Evolutionary conservation across 148 eudicot genomes (phyloP).

Genomic region (Camellia granthamiana): DNA sequence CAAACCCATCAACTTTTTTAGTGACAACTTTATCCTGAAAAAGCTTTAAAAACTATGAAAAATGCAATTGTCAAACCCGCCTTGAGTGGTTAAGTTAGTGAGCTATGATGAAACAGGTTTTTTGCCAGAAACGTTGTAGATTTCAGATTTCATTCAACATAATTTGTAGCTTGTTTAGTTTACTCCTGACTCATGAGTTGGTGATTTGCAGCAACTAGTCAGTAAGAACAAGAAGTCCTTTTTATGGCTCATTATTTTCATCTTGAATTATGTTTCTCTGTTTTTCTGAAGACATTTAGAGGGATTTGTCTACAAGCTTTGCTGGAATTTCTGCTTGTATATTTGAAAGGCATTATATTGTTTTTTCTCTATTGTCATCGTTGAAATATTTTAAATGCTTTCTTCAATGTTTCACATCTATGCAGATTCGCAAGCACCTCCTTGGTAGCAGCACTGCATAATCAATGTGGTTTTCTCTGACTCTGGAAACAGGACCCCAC

Average conservation of each 20-base stretch:
- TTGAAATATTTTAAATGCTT: neutral
- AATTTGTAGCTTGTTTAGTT: too few relatives aligned
- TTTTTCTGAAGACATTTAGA: neutral
- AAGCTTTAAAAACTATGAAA: too few relatives aligned
- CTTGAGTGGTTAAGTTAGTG: too few relatives aligned
- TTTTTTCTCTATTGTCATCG: neutral
- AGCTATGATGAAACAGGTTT: too few relatives aligned
- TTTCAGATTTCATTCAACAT: too few relatives aligned
- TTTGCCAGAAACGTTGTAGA: too few relatives aligned
- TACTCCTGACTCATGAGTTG: too few relatives aligned
- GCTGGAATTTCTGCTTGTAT: neutral
- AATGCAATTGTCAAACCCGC: too few relatives aligned
- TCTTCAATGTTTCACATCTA: neutral
- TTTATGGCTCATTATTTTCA: neutral
- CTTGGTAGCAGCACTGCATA: constrained; percentile 15
- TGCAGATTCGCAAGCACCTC: constrained; percentile 39
- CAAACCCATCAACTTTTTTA: too few relatives aligned
- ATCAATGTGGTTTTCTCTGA: neutral
- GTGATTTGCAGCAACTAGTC: neutral
- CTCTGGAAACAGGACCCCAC: neutral
- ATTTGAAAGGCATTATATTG: neutral
- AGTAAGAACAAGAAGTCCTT: neutral
- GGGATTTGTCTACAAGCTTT: neutral
- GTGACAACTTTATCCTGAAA: too few relatives aligned
- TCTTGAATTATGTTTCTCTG: neutral